Conservation (phyloP, 495 filamentous ascomycete genomes). For the Xylaria longipes region DNA sequence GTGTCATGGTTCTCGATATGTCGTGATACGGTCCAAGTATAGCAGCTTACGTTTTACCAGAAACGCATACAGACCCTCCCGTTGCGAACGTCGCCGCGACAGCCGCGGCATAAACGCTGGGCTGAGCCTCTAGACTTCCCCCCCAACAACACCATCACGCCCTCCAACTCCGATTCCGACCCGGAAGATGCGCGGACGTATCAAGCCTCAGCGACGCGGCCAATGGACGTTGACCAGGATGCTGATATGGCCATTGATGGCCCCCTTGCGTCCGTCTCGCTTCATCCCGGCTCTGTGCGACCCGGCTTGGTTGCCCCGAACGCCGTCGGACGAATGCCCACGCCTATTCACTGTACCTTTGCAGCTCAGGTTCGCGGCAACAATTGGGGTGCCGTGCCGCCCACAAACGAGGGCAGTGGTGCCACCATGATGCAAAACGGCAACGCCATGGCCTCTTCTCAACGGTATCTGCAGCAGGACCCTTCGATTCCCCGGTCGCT, state of each 20-base stretch:
- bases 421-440: constrained; percentile 39
- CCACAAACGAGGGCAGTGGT: constrained; percentile 1
- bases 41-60: constrained; percentile 33
- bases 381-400: constrained; percentile 43
- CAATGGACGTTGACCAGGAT: constrained; percentile 56
- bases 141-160: constrained; percentile 42
- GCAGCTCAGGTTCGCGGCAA: constrained; percentile 54
- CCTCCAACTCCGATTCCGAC: constrained; percentile 44
- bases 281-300: constrained; percentile 42
- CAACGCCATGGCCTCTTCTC: constrained; percentile 37
- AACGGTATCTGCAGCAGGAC: constrained; percentile 31
- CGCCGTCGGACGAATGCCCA: constrained; percentile 55
- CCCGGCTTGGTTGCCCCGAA: constrained; percentile 35
- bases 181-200: constrained; percentile 42
- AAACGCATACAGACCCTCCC: constrained; percentile 57
- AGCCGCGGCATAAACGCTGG: constrained; percentile 51
- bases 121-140: constrained; percentile 41
- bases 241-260: constrained; percentile 57
- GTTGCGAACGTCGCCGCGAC: constrained; percentile 47
- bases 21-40: not conserved
- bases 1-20: constrained; percentile 26
- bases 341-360: constrained; percentile 60
- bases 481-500: constrained; percentile 43
- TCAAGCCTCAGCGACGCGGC: constrained; percentile 29
- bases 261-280: constrained; percentile 34